These are phyloP conservation scores for Westerdykella sp. DNA, from an alignment of 2,329 filamentous ascomycete genomes.

Conservation along the genomic window DNA sequence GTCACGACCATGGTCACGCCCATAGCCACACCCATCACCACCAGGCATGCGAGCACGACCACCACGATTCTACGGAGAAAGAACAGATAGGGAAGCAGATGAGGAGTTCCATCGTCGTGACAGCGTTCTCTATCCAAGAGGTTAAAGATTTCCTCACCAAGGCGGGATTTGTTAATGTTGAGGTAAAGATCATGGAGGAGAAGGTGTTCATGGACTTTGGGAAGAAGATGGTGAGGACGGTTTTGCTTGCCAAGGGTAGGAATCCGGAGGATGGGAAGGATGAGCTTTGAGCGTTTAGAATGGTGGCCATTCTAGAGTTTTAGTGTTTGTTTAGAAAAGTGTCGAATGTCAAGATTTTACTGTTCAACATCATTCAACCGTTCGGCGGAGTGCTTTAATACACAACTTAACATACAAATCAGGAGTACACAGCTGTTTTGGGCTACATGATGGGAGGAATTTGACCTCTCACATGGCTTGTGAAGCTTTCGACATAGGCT, in stretches of 20 bases:
- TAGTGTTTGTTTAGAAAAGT: too few species aligned
- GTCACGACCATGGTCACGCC: slow-evolving; percentile 17
- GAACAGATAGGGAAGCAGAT: slow-evolving; percentile 27
- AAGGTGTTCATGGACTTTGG: slow-evolving; percentile 44
- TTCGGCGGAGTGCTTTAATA: too few species aligned
- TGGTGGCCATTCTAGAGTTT: too few species aligned
- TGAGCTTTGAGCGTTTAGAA: background rate
- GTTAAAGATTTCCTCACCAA: slow-evolving; percentile 56
- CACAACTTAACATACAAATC: too few species aligned
- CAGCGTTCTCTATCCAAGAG: slow-evolving; percentile 58
- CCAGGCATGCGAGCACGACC: background rate
- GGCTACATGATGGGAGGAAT: too few species aligned
- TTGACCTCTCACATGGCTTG: too few species aligned
- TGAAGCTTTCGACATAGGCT: too few species aligned
- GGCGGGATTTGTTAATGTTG: slow-evolving; percentile 57
- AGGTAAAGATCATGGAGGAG: slow-evolving; percentile 49
- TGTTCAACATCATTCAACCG: too few species aligned
- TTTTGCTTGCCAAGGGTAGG: slow-evolving; percentile 49
- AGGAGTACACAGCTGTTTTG: too few species aligned
- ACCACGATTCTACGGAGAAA: slow-evolving; percentile 7
- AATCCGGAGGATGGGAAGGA: slow-evolving; percentile 30
- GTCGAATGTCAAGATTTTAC: too few species aligned
- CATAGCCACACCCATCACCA: slow-evolving; percentile 13
- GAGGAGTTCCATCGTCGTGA: slow-evolving; percentile 54
- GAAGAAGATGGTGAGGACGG: slow-evolving; percentile 38